Evolutionary conservation across 2,329 filamentous ascomycete genomes (phyloP), one percentile per base, ranked within the genome.

Genomic region (Esteya vermicola): DNA sequence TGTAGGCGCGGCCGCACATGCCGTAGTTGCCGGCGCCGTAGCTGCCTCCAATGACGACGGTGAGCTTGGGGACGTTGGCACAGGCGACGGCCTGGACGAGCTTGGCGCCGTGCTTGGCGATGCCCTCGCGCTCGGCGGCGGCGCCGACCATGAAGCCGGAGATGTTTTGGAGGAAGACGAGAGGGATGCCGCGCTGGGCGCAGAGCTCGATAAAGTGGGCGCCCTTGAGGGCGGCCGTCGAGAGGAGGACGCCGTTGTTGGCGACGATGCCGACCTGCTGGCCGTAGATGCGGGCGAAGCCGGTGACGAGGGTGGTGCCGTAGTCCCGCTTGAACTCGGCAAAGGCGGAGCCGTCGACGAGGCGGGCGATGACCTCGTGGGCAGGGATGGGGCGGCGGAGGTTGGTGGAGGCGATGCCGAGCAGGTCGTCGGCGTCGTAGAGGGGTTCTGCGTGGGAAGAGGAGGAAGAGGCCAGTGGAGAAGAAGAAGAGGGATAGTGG

Each of bases 171-270:
- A 98, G 65, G 62, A 96, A 96, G 38, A 96, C 71, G 9, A 96
- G 68, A 1, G 91, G 89, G 42, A 96, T 83, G 40, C 84, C 78
- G 42, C 91, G 81, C 60, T 95, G 86, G 23, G 81, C 72, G 64
- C 89, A 96, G 5, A 98, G 75, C 61, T 98, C 85, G 52, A 96
- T 85, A 59, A 98, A 98, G 62, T 98, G 91, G 0, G 91, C 86
- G 27, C 88, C 91, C 62, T 98, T 98, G 45, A 94, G 70, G 9
- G 85, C 79, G 9, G 84, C 86, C 38, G 86, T 76, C 41, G 83
- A 85, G 65, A 96, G 93, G 7, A 98, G 70, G 51, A 96, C 94
- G 40, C 91, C 91, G 52, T 95, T 91, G 65, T 96, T 96, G 47
- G 89, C 89, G 16, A 98, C 70, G 52, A 98, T 93, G 46, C 89